Conservation (phyloP, 768 basidiomycete species). For the Tubosaeta sp. region DNA sequence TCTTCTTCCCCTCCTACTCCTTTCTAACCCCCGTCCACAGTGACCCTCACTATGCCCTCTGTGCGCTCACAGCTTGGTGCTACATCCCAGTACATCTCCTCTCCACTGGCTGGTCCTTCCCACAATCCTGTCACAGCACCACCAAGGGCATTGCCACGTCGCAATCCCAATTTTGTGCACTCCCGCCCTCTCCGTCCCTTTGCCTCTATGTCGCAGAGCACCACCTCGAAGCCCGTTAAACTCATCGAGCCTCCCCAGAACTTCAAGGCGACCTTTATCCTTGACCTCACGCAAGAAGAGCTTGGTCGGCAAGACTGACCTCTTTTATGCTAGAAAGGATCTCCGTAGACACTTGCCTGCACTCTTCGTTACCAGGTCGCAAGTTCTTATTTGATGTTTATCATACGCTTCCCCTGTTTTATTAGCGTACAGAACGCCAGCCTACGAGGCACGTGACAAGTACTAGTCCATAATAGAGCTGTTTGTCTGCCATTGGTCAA, state of each 20-base stretch:
- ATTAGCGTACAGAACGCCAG: slow-evolving; percentile 14
- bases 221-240: slow-evolving; percentile 50
- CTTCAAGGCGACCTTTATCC: slow-evolving; percentile 63
- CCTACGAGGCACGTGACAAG: no score
- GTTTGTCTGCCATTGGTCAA: no score
- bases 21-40: slow-evolving; percentile 16
- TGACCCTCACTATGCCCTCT: slow-evolving; percentile 42
- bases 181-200: slow-evolving; percentile 81
- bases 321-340: background rate
- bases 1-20: background rate
- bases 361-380: background rate
- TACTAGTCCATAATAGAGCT: no score
- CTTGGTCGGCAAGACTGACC: slow-evolving; percentile 62
- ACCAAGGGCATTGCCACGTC: slow-evolving; percentile 35
- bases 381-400: slow-evolving; percentile 24
- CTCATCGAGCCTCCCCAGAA: slow-evolving; percentile 77
- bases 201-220: slow-evolving; percentile 45
- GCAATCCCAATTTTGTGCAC: slow-evolving; percentile 53
- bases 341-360: background rate
- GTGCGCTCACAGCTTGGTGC: slow-evolving; percentile 23
- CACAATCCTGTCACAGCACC: slow-evolving; percentile 30
- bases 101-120: slow-evolving; percentile 53
- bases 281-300: slow-evolving; percentile 81
- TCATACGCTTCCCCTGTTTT: slow-evolving; percentile 14
- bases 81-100: slow-evolving; percentile 47